These are phyloP conservation scores for Acorus calamus DNA, from an alignment of 106 monocot species.

Conservation along the genomic window DNA sequence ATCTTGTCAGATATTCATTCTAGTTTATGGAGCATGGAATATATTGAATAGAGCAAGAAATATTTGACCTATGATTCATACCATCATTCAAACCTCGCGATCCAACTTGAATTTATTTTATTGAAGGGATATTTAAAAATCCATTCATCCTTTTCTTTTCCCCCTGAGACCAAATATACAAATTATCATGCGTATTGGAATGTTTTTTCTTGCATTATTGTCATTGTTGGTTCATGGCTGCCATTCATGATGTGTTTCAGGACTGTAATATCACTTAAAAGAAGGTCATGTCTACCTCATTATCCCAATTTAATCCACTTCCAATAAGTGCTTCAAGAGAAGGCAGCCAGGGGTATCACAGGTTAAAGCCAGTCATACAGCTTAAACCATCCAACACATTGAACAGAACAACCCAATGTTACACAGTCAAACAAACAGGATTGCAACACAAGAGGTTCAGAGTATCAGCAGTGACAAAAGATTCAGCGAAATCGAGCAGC, in stretches of 20 bases:
- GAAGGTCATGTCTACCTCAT: too few species aligned
- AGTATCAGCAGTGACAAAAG: constrained; percentile 43
- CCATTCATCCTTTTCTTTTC: too few species aligned
- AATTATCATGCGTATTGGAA: too few species aligned
- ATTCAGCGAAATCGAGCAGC: constrained; percentile 40
- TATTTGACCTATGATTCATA: constrained; percentile 2
- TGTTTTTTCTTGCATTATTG: too few species aligned
- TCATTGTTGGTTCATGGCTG: too few species aligned
- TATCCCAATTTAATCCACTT: too few species aligned
- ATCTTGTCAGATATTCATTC: constrained; percentile 9
- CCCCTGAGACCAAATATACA: too few species aligned
- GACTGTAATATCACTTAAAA: too few species aligned
- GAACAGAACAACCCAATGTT: constrained; percentile 1
- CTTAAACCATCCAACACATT: not conserved
- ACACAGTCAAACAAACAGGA: not conserved
- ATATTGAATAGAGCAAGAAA: constrained; percentile 1
- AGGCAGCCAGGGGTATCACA: not conserved
- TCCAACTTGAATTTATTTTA: too few species aligned
- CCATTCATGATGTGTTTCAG: too few species aligned
- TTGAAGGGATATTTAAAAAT: too few species aligned
- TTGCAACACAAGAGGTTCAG: constrained; percentile 6
- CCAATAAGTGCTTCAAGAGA: too few species aligned
- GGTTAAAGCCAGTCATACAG: constrained; percentile 6
- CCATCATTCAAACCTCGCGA: constrained; percentile 8
- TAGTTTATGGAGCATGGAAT: constrained; percentile 1